Evolutionary conservation across 2,329 filamentous ascomycete genomes (phyloP), one percentile per base, ranked within the genome.

Genomic region (Davidsoniella eucalypti): DNA sequence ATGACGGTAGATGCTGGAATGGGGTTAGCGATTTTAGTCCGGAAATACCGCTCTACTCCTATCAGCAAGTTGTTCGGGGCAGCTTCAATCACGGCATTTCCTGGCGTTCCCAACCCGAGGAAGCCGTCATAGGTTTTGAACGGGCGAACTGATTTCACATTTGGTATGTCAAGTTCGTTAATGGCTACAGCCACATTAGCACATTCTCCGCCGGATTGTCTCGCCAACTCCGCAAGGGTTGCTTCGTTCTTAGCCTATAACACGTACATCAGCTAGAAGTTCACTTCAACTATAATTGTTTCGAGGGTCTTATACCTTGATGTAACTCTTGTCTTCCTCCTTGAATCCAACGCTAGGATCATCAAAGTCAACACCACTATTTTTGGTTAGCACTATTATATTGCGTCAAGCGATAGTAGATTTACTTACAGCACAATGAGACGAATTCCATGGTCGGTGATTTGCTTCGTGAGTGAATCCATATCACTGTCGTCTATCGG

Each of bases 121-220:
- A 73, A 67, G 1, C 90, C 90, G 57, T 83, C 86, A 61, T 84
- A 98, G 1, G 78, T 80, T 52, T 82, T 80, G 58, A 85, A 82
- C 1, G 87, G 83, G 54, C 77, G 80, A n/a, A 79, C 75, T 5
- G 70, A 63, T 63, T 94, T 96, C 56, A 90, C 67, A 46, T 82
- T 72, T 4, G 92, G 92, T 3, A 75, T 81, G 4, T 81, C 74
- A 12, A 95, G 72, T 61, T 92, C 83, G 42, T 82, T 76, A 49
- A 95, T 78, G 3, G 88, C 92, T 64, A 94, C 82, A 10, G 80
- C 82, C 45, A 94, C 76, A 4, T 88, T 94, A n/a, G 84, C 90
- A 58, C 83, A 87, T 2, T 76, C 66, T 26, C 84, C 87, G 49
- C 80, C 68, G 21, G 67, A 64, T 59, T 84, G 90, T 44, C 75